A percentile compares a stretch with the other conserved stretches of the same genome.
Evolutionary conservation across 345 rosid genomes (phyloP).

Genomic region (Arabidopsis suecica): DNA sequence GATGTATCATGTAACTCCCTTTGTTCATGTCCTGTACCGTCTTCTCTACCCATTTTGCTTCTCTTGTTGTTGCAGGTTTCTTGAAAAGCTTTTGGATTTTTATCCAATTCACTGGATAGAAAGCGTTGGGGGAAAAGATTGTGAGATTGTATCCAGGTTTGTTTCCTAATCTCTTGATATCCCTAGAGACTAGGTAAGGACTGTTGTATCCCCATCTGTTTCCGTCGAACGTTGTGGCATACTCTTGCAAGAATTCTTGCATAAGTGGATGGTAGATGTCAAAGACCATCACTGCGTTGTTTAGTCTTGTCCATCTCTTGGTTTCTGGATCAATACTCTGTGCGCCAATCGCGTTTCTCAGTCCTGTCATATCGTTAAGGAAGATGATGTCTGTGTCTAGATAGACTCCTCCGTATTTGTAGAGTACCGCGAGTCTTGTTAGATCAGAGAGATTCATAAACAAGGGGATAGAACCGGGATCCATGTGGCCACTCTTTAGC

Average conservation of each 20-base stretch:
- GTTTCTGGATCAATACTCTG: constrained; percentile 57
- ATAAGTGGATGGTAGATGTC: constrained; percentile 65
- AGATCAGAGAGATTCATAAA: constrained; percentile 68
- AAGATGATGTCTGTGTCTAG: constrained; percentile 79
- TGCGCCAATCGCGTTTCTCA: constrained; percentile 73
- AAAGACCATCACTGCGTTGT: constrained; percentile 74
- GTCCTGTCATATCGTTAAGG: constrained; percentile 49
- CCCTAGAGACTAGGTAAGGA: constrained; percentile 72
- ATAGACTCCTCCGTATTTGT: constrained; percentile 80
- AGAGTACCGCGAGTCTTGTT: constrained; percentile 63
- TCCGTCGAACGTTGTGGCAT: constrained; percentile 66
- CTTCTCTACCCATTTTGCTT: constrained; percentile 52
- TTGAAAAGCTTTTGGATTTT: constrained; percentile 58
- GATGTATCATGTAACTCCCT: constrained; percentile 54
- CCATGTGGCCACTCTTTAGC: constrained; percentile 60
- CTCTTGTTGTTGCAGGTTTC: constrained; percentile 53
- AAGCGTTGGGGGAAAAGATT: constrained; percentile 55
- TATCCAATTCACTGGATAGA: constrained; percentile 70
- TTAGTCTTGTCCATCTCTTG: constrained; percentile 66
- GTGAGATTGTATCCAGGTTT: constrained; percentile 53
- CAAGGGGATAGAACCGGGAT: constrained; percentile 70
- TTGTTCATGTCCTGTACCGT: constrained; percentile 41
- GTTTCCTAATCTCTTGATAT: constrained; percentile 48
- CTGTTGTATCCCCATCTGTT: constrained; percentile 83
- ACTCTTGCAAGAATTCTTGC: constrained; percentile 65